Evolutionary conservation across 2,329 filamentous ascomycete species (phyloP).

Genomic region (Colletotrichum liaoningense): DNA sequence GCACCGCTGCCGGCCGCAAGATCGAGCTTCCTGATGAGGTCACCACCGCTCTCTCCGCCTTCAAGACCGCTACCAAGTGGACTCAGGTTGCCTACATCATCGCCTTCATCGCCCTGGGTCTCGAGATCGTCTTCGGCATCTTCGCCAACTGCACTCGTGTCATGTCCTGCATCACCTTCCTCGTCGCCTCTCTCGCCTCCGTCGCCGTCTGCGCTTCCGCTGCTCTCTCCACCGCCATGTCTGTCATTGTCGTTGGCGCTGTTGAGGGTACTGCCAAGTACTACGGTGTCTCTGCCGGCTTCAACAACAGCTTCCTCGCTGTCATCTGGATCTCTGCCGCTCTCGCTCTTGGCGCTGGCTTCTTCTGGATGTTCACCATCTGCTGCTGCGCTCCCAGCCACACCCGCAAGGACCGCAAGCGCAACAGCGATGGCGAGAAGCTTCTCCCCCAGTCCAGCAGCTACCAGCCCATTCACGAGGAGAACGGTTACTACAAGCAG

Average conservation of each 20-base stretch:
- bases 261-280: constrained; percentile 74
- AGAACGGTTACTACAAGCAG: constrained; percentile 53
- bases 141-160: constrained; percentile 85
- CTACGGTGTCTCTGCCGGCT: constrained; percentile 75
- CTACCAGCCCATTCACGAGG: constrained; percentile 60
- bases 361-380: constrained; percentile 93
- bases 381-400: constrained; percentile 83
- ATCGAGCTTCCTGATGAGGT: constrained; percentile 76
- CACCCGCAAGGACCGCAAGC: constrained; percentile 45
- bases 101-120: constrained; percentile 74
- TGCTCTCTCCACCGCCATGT: constrained; percentile 79
- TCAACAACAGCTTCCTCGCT: constrained; percentile 78
- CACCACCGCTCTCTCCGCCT: constrained; percentile 75
- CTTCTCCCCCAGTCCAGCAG: constrained; percentile 50
- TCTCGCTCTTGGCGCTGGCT: constrained; percentile 77
- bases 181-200: constrained; percentile 75
- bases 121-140: constrained; percentile 82
- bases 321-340: constrained; percentile 83
- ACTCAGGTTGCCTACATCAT: constrained; percentile 85
- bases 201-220: constrained; percentile 71
- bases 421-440: constrained; percentile 61
- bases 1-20: constrained; percentile 60
- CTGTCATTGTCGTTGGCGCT: constrained; percentile 74
- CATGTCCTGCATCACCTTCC: constrained; percentile 84
- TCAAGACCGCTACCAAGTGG: constrained; percentile 81